Base-by-base conservation (phyloP, 768 basidiomycete species). In the Suillus decipiens region DNA sequence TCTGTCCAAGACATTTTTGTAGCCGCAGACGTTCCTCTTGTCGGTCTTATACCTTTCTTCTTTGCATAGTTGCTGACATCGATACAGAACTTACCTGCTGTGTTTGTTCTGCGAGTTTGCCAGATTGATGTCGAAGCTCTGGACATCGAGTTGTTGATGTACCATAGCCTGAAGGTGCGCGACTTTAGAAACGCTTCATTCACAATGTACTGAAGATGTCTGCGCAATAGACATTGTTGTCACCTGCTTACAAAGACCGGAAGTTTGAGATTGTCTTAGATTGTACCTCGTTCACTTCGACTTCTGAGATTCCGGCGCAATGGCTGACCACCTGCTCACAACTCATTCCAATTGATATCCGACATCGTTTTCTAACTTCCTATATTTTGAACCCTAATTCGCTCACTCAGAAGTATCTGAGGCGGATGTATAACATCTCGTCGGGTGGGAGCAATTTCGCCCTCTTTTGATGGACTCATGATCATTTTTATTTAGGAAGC, bases 241-340 rank as follows among this genome's bases (percentile, higher is more conserved):
- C 80, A 9, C 74, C 83, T 8, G 73, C 71, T 17, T 83, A 87
- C 71, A 76, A 74, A 47, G 75, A 81, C 51, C 81, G 81, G 34
- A 63, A 71, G 4, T 92, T 89, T 70, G 90, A 93, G 54, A 77
- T 96, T 55, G 84, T 96, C 65, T 71, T 95, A 37, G 93, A 96
- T 68, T 93, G 89, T 75, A 94, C 93, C 41, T 83, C 82, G 10
- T 94, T 95, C 72, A 82, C 86, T 3, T 80, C 88, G 2, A 81
- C 83, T 11, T 91, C 92, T 0, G 91, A 94, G 74, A 79, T 94
- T 9, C 93, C 94, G 0, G 77, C 91, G 10, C 89, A 90, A 65
- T 93, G 90, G 89, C 71, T 94, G 53, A 92, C 89, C 73, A 89
- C 86, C 60, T 88, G 89, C 63, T 83, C 87, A 14, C 90, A 93